These are phyloP conservation scores for Endocalyx cinctus DNA, from an alignment of 2,329 filamentous ascomycete genomes.

Conservation along the genomic window DNA sequence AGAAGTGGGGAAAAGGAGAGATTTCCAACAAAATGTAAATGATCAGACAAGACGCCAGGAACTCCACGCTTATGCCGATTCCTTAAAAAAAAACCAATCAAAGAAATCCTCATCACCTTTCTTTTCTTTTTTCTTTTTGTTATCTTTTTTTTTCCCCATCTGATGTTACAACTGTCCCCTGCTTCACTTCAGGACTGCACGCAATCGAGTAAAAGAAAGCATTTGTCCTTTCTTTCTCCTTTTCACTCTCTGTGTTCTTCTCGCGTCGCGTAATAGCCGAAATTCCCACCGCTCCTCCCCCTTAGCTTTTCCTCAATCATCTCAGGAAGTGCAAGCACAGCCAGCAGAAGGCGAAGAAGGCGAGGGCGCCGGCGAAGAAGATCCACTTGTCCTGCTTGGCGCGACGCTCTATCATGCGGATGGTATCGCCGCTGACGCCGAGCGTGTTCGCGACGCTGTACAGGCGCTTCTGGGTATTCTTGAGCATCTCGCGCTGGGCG, in stretches of 20 bases:
- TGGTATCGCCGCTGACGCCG: slow-evolving; percentile 91
- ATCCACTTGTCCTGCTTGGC: slow-evolving; percentile 98
- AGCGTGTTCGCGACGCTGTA: slow-evolving; percentile 93
- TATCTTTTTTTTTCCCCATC: no score
- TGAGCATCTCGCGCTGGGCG: slow-evolving; percentile 88
- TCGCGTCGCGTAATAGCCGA: no score
- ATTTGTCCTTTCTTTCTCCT: slow-evolving; percentile 3
- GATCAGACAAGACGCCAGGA: no score
- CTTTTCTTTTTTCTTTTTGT: no score
- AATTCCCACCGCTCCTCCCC: slow-evolving; percentile 8
- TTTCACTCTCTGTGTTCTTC: slow-evolving; percentile 1
- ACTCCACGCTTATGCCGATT: no score
- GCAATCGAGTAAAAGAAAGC: no score
- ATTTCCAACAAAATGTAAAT: no score
- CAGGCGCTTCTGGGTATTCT: slow-evolving; percentile 84
- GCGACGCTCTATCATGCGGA: slow-evolving; percentile 89
- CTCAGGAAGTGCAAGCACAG: slow-evolving; percentile 80
- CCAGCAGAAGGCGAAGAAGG: slow-evolving; percentile 92
- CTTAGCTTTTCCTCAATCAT: slow-evolving; percentile 35
- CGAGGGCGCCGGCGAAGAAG: slow-evolving; percentile 78
- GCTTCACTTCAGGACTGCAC: no score
- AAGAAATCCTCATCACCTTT: no score
- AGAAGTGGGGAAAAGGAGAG: no score
- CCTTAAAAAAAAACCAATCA: no score
- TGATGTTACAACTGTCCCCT: no score